A percentile compares a stretch with the other conserved stretches of the same genome.
Conservation (phyloP, 2,329 filamentous ascomycete species). For the Eutypella sp. region DNA sequence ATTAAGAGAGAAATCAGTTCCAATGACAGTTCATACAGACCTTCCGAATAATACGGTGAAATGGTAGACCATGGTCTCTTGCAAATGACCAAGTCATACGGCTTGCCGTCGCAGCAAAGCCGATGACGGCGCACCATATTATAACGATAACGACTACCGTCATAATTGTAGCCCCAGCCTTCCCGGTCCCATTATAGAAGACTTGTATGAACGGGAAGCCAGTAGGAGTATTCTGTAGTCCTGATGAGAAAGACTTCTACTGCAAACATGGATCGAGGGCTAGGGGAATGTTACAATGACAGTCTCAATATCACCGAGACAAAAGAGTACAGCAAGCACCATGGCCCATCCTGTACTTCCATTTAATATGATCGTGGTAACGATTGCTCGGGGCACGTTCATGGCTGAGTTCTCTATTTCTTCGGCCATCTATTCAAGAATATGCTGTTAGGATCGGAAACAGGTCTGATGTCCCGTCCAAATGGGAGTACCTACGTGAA, state of each 20-base stretch:
- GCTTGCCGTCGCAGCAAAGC: conserved; percentile 10
- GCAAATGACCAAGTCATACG: conserved; percentile 14
- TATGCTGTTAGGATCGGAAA: conserved; percentile 7
- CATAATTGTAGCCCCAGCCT: conserved; percentile 12
- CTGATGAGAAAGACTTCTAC: conserved; percentile 3
- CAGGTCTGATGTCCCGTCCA: not conserved
- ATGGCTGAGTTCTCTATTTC: conserved; percentile 13
- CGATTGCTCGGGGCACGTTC: conserved; percentile 11
- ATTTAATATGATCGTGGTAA: conserved; percentile 12
- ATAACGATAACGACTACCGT: conserved; percentile 9
- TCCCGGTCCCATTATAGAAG: conserved; percentile 8
- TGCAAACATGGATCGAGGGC: not conserved
- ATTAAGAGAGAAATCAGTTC: not conserved
- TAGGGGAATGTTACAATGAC: conserved; percentile 8
- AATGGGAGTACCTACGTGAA: conserved; percentile 12
- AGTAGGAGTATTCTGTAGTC: conserved; percentile 8
- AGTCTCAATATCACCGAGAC: conserved; percentile 14
- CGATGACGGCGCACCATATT: conserved; percentile 10
- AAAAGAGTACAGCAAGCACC: conserved; percentile 12
- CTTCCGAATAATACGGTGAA: conserved; percentile 10
- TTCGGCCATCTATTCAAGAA: conserved; percentile 12
- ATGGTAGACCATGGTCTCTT: conserved; percentile 12
- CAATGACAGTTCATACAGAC: conserved; percentile 2
- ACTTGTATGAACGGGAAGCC: conserved; percentile 14
- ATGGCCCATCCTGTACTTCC: conserved; percentile 12